These are phyloP conservation scores for Boechera stricta DNA, from an alignment of 345 rosid genomes.

Conservation along the genomic window DNA sequence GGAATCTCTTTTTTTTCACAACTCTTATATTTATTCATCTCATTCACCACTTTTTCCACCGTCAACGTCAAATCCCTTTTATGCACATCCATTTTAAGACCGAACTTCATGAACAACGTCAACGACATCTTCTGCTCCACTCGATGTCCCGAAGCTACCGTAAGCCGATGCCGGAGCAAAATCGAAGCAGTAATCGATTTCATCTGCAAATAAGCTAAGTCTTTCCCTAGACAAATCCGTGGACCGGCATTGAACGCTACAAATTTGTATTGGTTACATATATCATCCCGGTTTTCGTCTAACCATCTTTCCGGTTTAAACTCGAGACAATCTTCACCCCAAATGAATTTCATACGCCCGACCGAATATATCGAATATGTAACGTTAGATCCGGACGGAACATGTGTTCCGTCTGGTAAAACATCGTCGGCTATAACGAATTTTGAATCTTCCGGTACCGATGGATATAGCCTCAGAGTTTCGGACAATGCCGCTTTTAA, in stretches of 20 bases:
- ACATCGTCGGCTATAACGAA: slow-evolving; percentile 63
- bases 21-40: not conserved
- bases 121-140: slow-evolving; percentile 86
- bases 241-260: slow-evolving; percentile 85
- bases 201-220: slow-evolving; percentile 76
- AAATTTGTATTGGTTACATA: slow-evolving; percentile 54
- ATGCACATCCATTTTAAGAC: slow-evolving; percentile 58
- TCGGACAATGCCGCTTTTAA: slow-evolving; percentile 78
- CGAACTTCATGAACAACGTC: slow-evolving; percentile 79
- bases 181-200: slow-evolving; percentile 73
- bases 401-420: slow-evolving; percentile 65
- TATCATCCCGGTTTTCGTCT: slow-evolving; percentile 38
- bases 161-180: slow-evolving; percentile 60
- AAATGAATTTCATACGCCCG: slow-evolving; percentile 66
- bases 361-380: slow-evolving; percentile 73
- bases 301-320: slow-evolving; percentile 77
- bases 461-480: slow-evolving; percentile 74
- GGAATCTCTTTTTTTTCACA: not conserved
- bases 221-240: slow-evolving; percentile 70
- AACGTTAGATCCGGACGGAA: slow-evolving; percentile 68
- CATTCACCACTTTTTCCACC: slow-evolving; percentile 38
- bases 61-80: slow-evolving; percentile 52
- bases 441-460: slow-evolving; percentile 80
- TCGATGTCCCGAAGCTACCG: slow-evolving; percentile 60
- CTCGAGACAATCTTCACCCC: slow-evolving; percentile 76